These are phyloP conservation scores for Kwoniella shandongensis DNA, from an alignment of 768 basidiomycete species.

Conservation along the genomic window DNA sequence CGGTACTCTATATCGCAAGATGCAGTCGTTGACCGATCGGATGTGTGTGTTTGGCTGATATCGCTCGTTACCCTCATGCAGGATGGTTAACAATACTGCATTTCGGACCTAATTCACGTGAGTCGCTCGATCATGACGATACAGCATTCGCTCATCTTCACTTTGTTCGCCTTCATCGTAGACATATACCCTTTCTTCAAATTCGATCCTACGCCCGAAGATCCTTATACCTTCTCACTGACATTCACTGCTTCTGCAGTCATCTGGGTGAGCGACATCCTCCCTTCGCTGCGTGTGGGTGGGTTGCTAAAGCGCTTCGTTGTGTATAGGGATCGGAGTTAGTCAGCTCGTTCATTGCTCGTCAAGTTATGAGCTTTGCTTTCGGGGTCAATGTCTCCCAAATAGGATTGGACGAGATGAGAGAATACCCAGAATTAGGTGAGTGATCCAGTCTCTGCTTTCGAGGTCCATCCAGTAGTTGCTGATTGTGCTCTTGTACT, in stretches of 20 bases:
- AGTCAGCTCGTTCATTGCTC: conserved; percentile 52
- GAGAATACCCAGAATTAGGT: conserved; percentile 54
- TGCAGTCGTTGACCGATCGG: too few species aligned
- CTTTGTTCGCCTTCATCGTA: conserved; percentile 7
- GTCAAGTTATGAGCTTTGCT: conserved; percentile 46
- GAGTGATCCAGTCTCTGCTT: conserved; percentile 7
- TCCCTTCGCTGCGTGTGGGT: neutral
- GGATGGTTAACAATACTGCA: conserved; percentile 56
- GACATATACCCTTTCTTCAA: conserved; percentile 57
- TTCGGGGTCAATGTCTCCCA: conserved; percentile 54
- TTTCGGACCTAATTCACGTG: conserved; percentile 55
- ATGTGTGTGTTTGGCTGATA: too few species aligned
- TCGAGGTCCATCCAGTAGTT: neutral
- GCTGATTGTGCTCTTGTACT: neutral
- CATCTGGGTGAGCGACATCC: conserved; percentile 50
- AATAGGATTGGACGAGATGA: conserved; percentile 55
- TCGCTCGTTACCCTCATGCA: conserved; percentile 7
- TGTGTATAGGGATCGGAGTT: conserved; percentile 52
- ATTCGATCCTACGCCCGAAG: conserved; percentile 51
- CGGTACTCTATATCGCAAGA: neutral
- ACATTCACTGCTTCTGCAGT: conserved; percentile 55
- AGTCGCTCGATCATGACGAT: conserved; percentile 1
- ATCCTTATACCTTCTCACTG: conserved; percentile 56
- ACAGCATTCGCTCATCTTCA: neutral
- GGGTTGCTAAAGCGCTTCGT: neutral